phyloP scores from a whole-genome alignment of 2,329 filamentous ascomycete species.

The Pseudogymnoascus sp. region DNA sequence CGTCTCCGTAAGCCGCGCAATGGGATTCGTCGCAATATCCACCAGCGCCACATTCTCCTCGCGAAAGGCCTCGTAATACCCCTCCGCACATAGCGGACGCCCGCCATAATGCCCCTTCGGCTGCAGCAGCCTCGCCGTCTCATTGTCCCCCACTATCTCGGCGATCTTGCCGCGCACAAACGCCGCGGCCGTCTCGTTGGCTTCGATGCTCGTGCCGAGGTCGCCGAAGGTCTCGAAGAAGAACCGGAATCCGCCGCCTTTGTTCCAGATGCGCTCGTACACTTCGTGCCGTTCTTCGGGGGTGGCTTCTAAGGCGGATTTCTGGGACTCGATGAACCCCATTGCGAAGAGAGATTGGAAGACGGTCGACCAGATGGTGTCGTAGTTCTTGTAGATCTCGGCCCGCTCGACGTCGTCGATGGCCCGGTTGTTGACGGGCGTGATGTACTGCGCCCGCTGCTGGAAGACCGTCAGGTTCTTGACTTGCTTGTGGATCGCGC shows the following conservation, averaged over 20 bases:
- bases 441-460: slow-evolving; percentile 31
- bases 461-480: slow-evolving; percentile 30
- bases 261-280: background rate
- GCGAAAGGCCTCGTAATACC: slow-evolving; percentile 44
- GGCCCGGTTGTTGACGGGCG: slow-evolving; percentile 13
- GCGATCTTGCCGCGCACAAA: slow-evolving; percentile 24
- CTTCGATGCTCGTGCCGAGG: slow-evolving; percentile 20
- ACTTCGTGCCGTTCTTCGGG: background rate
- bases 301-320: slow-evolving; percentile 19
- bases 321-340: slow-evolving; percentile 26
- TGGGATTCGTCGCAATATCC: slow-evolving; percentile 36
- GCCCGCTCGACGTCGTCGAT: slow-evolving; percentile 12
- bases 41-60: slow-evolving; percentile 39
- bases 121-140: slow-evolving; percentile 18
- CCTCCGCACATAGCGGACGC: slow-evolving; percentile 38
- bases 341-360: slow-evolving; percentile 27
- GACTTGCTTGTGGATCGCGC: slow-evolving; percentile 31
- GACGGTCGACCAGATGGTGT: background rate
- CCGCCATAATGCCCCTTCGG: slow-evolving; percentile 13
- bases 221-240: slow-evolving; percentile 25
- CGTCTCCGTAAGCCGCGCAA: slow-evolving; percentile 32
- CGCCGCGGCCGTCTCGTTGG: slow-evolving; percentile 23
- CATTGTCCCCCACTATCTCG: slow-evolving; percentile 20
- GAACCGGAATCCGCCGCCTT: slow-evolving; percentile 25
- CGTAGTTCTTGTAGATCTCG: slow-evolving; percentile 18